These are phyloP conservation scores for Leccinum variicolor DNA, from an alignment of 768 basidiomycete genomes.

Conservation along the genomic window DNA sequence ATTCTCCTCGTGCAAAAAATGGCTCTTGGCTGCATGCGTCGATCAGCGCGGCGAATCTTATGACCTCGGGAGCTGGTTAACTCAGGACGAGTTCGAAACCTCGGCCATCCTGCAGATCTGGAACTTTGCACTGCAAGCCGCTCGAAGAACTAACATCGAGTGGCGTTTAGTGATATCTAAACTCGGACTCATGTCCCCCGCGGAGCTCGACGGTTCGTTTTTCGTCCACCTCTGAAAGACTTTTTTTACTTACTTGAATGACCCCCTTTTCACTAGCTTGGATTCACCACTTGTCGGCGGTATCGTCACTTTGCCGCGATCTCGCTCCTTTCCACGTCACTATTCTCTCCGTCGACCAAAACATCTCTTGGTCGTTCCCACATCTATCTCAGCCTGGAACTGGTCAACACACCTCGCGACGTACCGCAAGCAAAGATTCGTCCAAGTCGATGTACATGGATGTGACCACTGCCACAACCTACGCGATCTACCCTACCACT, in stretches of 20 bases:
- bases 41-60: slow-evolving; percentile 80
- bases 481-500: slow-evolving; percentile 43
- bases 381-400: slow-evolving; percentile 24
- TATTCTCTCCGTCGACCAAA: slow-evolving; percentile 56
- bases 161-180: slow-evolving; percentile 78
- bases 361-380: slow-evolving; percentile 58
- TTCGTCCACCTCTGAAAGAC: neutral
- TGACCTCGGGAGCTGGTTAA: slow-evolving; percentile 64
- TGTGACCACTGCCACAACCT: slow-evolving; percentile 40
- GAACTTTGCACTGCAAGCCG: slow-evolving; percentile 63
- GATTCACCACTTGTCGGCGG: slow-evolving; percentile 48
- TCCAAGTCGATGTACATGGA: slow-evolving; percentile 33
- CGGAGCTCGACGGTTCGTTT: slow-evolving; percentile 64
- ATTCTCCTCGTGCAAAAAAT: slow-evolving; percentile 63
- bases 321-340: slow-evolving; percentile 58
- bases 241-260: neutral
- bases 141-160: slow-evolving; percentile 65
- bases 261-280: slow-evolving; percentile 50
- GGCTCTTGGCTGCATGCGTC: slow-evolving; percentile 71
- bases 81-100: slow-evolving; percentile 43
- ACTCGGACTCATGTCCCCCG: slow-evolving; percentile 53
- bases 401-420: slow-evolving; percentile 26
- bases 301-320: slow-evolving; percentile 36
- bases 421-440: slow-evolving; percentile 29
- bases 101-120: slow-evolving; percentile 62